Evolutionary conservation across 108 stramenopile species (phyloP).

Genomic region (Schizochytrium sp.): DNA sequence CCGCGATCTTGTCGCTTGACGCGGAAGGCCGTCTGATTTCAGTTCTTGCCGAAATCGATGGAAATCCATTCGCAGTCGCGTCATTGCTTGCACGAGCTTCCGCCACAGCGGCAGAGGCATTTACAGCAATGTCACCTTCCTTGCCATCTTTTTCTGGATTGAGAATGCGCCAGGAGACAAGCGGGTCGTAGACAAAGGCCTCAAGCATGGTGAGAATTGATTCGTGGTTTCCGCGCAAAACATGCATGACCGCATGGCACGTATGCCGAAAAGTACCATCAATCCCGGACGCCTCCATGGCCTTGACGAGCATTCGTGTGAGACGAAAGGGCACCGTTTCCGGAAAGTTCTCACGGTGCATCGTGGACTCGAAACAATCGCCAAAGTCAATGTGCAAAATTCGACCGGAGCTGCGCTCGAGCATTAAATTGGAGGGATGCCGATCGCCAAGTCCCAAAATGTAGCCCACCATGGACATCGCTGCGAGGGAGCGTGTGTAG

Average conservation of each 20-base stretch:
- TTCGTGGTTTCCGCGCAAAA: conserved; percentile 85
- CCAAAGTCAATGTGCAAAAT: conserved; percentile 44
- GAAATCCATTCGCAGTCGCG: too few species aligned
- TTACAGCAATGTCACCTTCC: background rate
- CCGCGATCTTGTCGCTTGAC: too few species aligned
- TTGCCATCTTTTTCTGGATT: background rate
- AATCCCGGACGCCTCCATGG: conserved; percentile 97
- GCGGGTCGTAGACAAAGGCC: conserved; percentile 98
- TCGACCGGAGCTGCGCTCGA: conserved; percentile 28
- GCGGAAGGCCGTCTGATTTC: too few species aligned
- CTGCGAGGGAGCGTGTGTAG: conserved; percentile 92
- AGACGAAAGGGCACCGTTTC: conserved; percentile 97
- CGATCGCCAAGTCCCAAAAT: conserved; percentile 62
- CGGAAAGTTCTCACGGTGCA: conserved; percentile 94
- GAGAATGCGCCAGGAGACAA: conserved; percentile 93
- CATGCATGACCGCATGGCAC: conserved; percentile 90
- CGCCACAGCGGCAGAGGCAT: too few species aligned
- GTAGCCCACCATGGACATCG: conserved; percentile 98
- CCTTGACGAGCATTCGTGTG: conserved; percentile 96
- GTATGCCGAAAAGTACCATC: conserved; percentile 94
- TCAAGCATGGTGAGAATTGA: conserved; percentile 96
- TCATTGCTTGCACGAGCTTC: too few species aligned
- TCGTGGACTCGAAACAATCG: conserved; percentile 96
- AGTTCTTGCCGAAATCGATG: too few species aligned
- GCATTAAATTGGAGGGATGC: conserved; percentile 60